These are phyloP conservation scores for Vittaforma corneae DNA, from an alignment of 371 early-diverging fungal species.

Conservation along the genomic window DNA sequence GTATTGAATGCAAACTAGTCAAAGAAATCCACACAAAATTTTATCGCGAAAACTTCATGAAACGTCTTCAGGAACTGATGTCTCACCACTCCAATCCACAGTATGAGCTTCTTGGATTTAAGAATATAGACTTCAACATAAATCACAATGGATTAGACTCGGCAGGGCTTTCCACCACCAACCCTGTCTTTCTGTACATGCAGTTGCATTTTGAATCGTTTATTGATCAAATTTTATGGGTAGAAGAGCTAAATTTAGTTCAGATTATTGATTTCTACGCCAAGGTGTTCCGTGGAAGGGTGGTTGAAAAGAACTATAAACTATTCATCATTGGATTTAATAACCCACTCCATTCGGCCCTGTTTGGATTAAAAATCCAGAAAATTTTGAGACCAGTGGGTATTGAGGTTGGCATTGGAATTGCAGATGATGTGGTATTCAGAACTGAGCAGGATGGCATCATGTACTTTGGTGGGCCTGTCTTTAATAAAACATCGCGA, in stretches of 20 bases:
- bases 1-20: no score
- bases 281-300: slow-evolving; percentile 4
- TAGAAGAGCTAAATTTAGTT: slow-evolving; percentile 15
- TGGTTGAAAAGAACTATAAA: slow-evolving; percentile 8
- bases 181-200: slow-evolving; percentile 11
- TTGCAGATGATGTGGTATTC: slow-evolving; percentile 16
- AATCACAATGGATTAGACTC: background rate
- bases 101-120: background rate
- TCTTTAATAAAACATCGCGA: slow-evolving; percentile 18
- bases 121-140: background rate
- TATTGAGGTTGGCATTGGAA: slow-evolving; percentile 27
- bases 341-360: background rate
- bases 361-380: slow-evolving; percentile 13
- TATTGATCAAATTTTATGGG: slow-evolving; percentile 1
- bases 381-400: slow-evolving; percentile 6
- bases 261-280: slow-evolving; percentile 4
- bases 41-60: background rate
- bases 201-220: background rate
- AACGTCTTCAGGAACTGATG: background rate
- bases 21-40: no score
- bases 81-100: background rate
- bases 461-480: slow-evolving; percentile 19
- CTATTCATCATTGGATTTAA: slow-evolving; percentile 17
- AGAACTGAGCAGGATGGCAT: slow-evolving; percentile 3
- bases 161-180: slow-evolving; percentile 2